phyloP scores from a whole-genome alignment of 257 asterid genomes.

The Gynochthodes officinalis region DNA sequence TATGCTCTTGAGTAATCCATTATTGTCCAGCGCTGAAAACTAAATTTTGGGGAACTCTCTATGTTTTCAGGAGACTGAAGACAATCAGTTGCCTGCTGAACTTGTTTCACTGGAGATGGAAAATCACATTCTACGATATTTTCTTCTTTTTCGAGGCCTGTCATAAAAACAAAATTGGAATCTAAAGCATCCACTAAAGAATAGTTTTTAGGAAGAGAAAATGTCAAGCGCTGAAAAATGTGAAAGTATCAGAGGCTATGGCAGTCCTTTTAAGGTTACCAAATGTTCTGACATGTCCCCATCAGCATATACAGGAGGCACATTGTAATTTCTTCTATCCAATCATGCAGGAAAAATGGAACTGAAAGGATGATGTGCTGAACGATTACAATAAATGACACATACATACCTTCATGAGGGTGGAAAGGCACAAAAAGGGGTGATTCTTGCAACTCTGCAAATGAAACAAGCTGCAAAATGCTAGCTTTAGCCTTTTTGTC shows the following conservation, averaged over 20 bases:
- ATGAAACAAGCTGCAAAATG: slow-evolving; percentile 71
- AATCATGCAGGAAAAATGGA: background rate
- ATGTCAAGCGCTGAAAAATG: too few species aligned
- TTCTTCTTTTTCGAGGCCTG: slow-evolving; percentile 49
- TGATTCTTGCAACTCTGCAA: slow-evolving; percentile 63
- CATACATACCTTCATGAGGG: slow-evolving; percentile 45
- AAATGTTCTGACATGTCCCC: background rate
- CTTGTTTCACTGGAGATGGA: slow-evolving; percentile 49
- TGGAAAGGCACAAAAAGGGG: slow-evolving; percentile 80
- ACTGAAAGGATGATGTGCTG: slow-evolving; percentile 28
- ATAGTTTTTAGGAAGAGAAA: background rate
- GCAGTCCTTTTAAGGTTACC: background rate
- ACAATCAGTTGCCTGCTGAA: slow-evolving; percentile 46
- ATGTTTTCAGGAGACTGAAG: slow-evolving; percentile 26
- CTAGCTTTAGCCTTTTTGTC: slow-evolving; percentile 1
- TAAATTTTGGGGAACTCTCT: slow-evolving; percentile 18
- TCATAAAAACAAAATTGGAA: background rate
- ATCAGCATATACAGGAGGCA: background rate
- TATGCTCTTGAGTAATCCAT: slow-evolving; percentile 69
- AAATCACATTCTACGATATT: slow-evolving; percentile 33
- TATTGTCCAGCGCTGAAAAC: slow-evolving; percentile 61
- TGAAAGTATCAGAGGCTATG: too few species aligned
- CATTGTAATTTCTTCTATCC: background rate
- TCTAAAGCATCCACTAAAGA: too few species aligned
- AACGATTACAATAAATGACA: background rate